phyloP scores from a whole-genome alignment of 1,139 yeast genomes.

The Spencermartinsiella ligniputridi region DNA sequence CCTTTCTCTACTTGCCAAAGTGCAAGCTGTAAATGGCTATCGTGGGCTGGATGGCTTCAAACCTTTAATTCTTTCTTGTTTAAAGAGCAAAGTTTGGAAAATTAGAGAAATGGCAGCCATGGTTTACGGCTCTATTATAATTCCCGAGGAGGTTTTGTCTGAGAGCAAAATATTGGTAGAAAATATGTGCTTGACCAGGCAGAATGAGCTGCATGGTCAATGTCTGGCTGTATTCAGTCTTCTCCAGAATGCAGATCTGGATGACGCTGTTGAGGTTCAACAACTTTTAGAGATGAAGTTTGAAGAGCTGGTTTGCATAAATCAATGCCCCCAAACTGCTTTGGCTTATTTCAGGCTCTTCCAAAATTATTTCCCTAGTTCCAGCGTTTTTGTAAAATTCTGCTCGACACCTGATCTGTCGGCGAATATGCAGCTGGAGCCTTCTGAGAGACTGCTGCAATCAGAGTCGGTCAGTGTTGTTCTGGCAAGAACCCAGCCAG shows the following conservation, averaged over 20 bases:
- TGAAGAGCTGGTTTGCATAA: constrained; percentile 12
- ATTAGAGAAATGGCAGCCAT: constrained; percentile 82
- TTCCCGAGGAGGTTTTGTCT: constrained; percentile 30
- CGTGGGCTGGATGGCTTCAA: constrained; percentile 49
- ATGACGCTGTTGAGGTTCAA: background rate
- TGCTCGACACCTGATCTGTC: constrained; percentile 1
- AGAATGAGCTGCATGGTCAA: constrained; percentile 56
- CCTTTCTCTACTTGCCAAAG: constrained; percentile 61
- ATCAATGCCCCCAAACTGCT: constrained; percentile 34
- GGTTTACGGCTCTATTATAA: constrained; percentile 52
- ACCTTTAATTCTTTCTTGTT: constrained; percentile 43
- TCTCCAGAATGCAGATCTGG: background rate
- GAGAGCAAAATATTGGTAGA: constrained; percentile 18
- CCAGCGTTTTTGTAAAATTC: constrained; percentile 2
- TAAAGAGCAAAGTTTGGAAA: constrained; percentile 64
- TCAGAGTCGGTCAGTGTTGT: constrained; percentile 21
- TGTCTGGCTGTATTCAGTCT: constrained; percentile 40
- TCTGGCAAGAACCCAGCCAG: constrained; percentile 15
- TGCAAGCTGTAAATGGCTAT: constrained; percentile 56
- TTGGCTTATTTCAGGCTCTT: constrained; percentile 39
- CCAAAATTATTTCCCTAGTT: constrained; percentile 6
- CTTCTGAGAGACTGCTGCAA: background rate
- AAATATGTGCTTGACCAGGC: constrained; percentile 22
- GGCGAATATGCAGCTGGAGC: background rate
- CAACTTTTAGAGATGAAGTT: constrained; percentile 4